These are phyloP conservation scores for Ophiocordyceps camponoti-rufipedis DNA, from an alignment of 2,329 filamentous ascomycete genomes.

Conservation along the genomic window DNA sequence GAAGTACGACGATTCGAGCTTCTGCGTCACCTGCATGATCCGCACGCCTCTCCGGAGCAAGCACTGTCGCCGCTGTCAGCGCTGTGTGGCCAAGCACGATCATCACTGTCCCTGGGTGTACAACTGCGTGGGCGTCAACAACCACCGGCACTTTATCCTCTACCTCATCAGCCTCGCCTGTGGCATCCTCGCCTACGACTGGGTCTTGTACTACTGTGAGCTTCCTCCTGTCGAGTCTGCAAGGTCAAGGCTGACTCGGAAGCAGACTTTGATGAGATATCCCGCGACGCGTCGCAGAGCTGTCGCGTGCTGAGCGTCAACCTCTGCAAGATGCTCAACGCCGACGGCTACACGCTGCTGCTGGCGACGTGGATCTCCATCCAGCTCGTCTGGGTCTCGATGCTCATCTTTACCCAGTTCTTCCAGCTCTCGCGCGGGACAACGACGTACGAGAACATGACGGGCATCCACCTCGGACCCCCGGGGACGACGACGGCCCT, in stretches of 20 bases:
- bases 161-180: conserved; percentile 66
- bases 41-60: conserved; percentile 84
- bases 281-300: conserved; percentile 28
- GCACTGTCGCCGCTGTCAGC: conserved; percentile 79
- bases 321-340: conserved; percentile 59
- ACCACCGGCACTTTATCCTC: conserved; percentile 86
- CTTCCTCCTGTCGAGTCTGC: background rate
- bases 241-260: background rate
- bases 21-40: conserved; percentile 90
- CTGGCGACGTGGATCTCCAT: conserved; percentile 62
- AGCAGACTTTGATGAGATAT: conserved; percentile 43
- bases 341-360: conserved; percentile 70
- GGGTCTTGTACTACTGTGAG: conserved; percentile 55
- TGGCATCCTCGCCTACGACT: conserved; percentile 56
- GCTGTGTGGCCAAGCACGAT: conserved; percentile 91
- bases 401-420: conserved; percentile 88
- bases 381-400: conserved; percentile 90
- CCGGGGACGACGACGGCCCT: conserved; percentile 52
- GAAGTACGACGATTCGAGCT: conserved; percentile 89
- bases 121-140: conserved; percentile 91
- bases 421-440: conserved; percentile 82
- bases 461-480: conserved; percentile 42
- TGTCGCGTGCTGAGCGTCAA: conserved; percentile 63
- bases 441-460: conserved; percentile 96
- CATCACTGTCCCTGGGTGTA: conserved; percentile 98